Evolutionary conservation across 176 grass and related monocot genomes (phyloP), one percentile per base, ranked within the genome.

Genomic region (Rhynchospora tenuis): DNA sequence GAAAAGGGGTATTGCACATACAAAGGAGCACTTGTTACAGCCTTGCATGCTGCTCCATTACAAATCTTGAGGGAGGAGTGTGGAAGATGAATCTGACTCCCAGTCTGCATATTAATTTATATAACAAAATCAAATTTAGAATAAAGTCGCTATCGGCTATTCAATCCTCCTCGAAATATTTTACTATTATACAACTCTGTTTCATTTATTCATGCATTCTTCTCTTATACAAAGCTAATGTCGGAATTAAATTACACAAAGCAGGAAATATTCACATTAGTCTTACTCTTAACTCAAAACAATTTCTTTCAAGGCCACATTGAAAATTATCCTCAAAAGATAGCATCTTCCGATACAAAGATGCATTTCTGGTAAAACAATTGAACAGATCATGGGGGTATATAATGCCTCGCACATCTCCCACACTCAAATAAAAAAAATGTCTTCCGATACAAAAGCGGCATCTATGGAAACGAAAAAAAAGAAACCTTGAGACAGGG

Each of bases 81-180:
- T 33, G 52, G 29, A 31, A 17, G 77, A 80, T 19, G 47, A 38
- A 38, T 58, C 57, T 61, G 77, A 55, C 56, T 59, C 15, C 76
- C 76, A 43, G 56, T 60, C 77, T 80, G 77, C 57, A 58, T 80
- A 80, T 70, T 44, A n/a, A 38, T 70, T 44, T 44, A 38, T 38
- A 38, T 38, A 44, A 70, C 16, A 70, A 70, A 19, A 38, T 4
- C 16, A 45, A 70, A 20, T 38, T 66, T 20, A 70, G 16, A 70
- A 69, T 16, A n/a, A 19, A 44, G 16, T 14, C 10, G 33, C 33
- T 42, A n/a, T n/a, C n/a, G n/a, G n/a, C n/a, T n/a, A n/a, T n/a
- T n/a, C n/a, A 8, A 10, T 8, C 48, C 12, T n/a, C n/a, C n/a
- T n/a, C n/a, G n/a, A 5, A 78, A 20, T 43, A 50, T n/a, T 54